These are phyloP conservation scores for Phlebiopsis flavidoalba DNA, from an alignment of 768 basidiomycete species.

Conservation along the genomic window DNA sequence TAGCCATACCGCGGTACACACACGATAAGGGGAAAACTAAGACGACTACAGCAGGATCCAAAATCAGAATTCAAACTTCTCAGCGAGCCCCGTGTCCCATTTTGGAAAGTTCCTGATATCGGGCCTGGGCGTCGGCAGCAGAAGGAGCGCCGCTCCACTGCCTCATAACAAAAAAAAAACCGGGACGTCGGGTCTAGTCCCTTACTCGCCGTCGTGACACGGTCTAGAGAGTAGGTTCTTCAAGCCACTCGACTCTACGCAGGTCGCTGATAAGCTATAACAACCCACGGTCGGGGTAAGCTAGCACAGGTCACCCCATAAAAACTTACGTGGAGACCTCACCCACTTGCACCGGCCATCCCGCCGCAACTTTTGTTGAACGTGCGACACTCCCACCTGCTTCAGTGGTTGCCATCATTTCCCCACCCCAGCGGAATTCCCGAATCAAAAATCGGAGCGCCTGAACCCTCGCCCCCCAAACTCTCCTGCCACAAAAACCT, in stretches of 20 bases:
- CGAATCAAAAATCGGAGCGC: background rate
- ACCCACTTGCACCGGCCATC: background rate
- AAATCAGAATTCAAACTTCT: background rate
- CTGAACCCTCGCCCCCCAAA: background rate
- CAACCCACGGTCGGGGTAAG: background rate
- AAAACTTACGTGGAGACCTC: too few relatives aligned
- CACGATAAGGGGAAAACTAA: conserved; percentile 1
- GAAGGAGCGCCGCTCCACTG: background rate
- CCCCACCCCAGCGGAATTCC: background rate
- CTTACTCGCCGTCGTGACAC: background rate
- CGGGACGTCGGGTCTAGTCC: background rate
- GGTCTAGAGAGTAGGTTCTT: background rate
- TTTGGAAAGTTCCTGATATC: background rate
- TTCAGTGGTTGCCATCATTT: background rate
- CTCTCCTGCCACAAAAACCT: background rate
- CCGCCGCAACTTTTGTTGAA: background rate
- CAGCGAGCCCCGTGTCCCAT: background rate
- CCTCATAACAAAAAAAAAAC: too few relatives aligned
- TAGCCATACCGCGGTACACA: too few relatives aligned
- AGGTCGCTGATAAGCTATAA: background rate
- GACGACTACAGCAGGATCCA: background rate
- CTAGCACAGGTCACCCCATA: too few relatives aligned
- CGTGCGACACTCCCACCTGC: background rate
- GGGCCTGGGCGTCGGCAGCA: background rate
- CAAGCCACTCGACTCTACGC: background rate